Conservation (phyloP, 169 alveolate species). For the Plasmodium gaboni region DNA sequence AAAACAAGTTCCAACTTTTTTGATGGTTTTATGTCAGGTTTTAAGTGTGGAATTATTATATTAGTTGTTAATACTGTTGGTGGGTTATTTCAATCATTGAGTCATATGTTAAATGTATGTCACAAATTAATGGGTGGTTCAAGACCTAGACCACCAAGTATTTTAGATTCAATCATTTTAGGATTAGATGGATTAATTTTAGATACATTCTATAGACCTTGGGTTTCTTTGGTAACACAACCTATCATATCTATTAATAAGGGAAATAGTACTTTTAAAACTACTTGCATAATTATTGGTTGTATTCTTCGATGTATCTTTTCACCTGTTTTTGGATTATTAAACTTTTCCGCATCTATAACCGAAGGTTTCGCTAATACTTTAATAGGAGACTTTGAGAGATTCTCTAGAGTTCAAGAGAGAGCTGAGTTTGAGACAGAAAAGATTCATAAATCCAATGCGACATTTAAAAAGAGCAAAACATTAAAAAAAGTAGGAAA, state of each 20-base stretch:
- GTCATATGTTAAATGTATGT: conserved; percentile 89
- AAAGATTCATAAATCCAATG: conserved; percentile 66
- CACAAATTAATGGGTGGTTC: conserved; percentile 92
- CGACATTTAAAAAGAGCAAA: conserved; percentile 30
- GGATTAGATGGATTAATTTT: conserved; percentile 90
- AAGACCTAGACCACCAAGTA: conserved; percentile 91
- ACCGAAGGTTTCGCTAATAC: conserved; percentile 93
- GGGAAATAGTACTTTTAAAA: conserved; percentile 75
- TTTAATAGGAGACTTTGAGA: conserved; percentile 92
- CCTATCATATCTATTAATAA: conserved; percentile 82
- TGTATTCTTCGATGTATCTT: conserved; percentile 83
- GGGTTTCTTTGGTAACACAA: conserved; percentile 88
- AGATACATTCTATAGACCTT: conserved; percentile 91
- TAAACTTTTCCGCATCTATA: conserved; percentile 89
- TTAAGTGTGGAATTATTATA: conserved; percentile 90
- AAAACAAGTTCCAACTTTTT: conserved; percentile 78
- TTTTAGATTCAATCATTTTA: conserved; percentile 92
- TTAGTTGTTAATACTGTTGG: conserved; percentile 90
- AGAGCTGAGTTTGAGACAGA: conserved; percentile 84
- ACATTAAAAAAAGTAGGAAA: neutral
- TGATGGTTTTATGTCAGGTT: conserved; percentile 91
- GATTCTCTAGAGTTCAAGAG: conserved; percentile 89
- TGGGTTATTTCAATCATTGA: conserved; percentile 91
- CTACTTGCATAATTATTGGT: conserved; percentile 60
- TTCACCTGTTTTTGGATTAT: conserved; percentile 90